Evolutionary conservation across 176 grass and related monocot species (phyloP), one percentile per base, ranked within the genome.

Genomic region (Oryza coarctata): DNA sequence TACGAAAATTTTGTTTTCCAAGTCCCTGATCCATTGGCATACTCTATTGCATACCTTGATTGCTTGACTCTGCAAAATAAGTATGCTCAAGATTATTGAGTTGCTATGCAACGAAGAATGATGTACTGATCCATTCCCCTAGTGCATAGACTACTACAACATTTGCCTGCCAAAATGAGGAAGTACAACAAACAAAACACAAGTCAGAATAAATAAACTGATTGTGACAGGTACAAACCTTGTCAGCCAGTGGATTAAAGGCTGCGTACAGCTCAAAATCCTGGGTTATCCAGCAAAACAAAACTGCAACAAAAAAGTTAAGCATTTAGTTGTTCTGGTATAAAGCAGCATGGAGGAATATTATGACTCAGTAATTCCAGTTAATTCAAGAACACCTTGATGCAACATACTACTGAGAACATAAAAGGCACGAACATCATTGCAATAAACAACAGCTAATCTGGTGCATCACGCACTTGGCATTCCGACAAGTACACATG

Each of bases 211-310:
- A 11, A 79, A 38, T 34, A 55, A 57, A 85, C 2, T 57, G 26
- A 45, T 35, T 83, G 39, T 73, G 39, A 26, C 50, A 77, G 45
- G 65, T 67, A 35, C 78, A 9, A 78, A 99, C 96, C 96, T 95
- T 99, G 60, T 99, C 93, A 14, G 93, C 87, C 49, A 99, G 74
- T 72, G 96, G 93, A 86, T 88, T 88, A 85, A 99, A 99, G 23
- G 96, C 74, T 9, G 96, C 93, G 81, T 99, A 99, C 18, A 99
- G 85, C 70, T 99, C 96, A 87, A 99, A 99, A 83, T 99, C 93
- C 85, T 95, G 96, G 52, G 96, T 99, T 82, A 99, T 95, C 96
- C 96, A 99, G 77, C 93, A 95, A 65, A 99, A 80, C 7, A 95
- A 26, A 89, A 95, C 96, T 99, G 85, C 81, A 74, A 64, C 12